These are phyloP conservation scores for Xylariaceae sp. DNA, from an alignment of 2,329 filamentous ascomycete species.

Conservation along the genomic window DNA sequence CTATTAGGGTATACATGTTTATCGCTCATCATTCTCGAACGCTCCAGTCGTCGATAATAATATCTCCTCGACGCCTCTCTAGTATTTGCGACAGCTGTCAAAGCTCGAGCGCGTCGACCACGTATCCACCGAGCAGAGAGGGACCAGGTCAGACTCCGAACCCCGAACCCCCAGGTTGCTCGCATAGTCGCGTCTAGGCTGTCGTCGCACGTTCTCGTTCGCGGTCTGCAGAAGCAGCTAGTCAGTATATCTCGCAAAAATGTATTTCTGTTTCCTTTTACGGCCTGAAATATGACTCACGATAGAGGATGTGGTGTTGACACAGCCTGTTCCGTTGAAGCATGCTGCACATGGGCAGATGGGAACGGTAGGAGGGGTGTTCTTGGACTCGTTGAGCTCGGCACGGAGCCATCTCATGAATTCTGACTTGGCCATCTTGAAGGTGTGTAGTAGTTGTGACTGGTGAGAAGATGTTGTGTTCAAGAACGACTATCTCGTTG, in stretches of 20 bases:
- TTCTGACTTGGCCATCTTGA: slow-evolving; percentile 20
- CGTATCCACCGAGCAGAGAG: slow-evolving; percentile 19
- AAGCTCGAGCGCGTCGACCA: slow-evolving; percentile 18
- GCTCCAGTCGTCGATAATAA: not conserved
- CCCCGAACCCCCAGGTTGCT: slow-evolving; percentile 15
- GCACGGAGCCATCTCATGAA: slow-evolving; percentile 26
- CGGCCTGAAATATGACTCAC: not conserved
- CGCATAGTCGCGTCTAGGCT: slow-evolving; percentile 1
- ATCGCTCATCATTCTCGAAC: not conserved
- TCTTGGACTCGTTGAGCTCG: slow-evolving; percentile 22
- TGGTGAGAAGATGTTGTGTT: not conserved
- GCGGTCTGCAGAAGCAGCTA: not conserved
- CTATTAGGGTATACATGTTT: not conserved
- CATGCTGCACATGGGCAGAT: slow-evolving; percentile 29
- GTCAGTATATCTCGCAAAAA: slow-evolving; percentile 6
- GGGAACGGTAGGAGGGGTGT: slow-evolving; percentile 13
- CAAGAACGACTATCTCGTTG: not conserved
- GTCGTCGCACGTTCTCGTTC: slow-evolving; percentile 5
- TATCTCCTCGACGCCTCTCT: not conserved
- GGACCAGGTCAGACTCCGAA: slow-evolving; percentile 27
- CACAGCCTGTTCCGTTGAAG: slow-evolving; percentile 24
- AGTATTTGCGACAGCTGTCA: slow-evolving; percentile 9
- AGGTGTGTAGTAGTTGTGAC: not conserved
- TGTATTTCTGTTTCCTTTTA: not conserved
- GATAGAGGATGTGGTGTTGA: slow-evolving; percentile 16